Evolutionary conservation across 176 grass and related monocot genomes (phyloP).

Genomic region (Musa troglodytarum): DNA sequence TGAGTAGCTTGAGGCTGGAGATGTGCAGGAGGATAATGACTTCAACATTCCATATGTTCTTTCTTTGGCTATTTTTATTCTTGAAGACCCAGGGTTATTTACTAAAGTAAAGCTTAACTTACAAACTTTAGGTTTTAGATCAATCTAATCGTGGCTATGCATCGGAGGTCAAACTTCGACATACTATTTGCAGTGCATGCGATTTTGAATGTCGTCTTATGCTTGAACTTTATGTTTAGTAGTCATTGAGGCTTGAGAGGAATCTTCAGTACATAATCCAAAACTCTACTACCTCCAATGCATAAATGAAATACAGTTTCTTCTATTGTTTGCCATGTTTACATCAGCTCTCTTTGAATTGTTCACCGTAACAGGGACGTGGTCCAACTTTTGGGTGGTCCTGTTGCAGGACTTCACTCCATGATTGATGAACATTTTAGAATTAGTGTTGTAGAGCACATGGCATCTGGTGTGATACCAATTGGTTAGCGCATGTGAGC

Average conservation of each 20-base stretch:
- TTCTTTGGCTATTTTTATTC: background rate
- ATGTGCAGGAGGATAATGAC: too few species aligned
- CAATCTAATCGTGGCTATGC: too few species aligned
- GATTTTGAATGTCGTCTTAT: background rate
- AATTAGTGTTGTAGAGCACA: constrained; percentile 92
- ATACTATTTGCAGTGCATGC: too few species aligned
- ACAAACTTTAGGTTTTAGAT: too few species aligned
- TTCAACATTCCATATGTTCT: background rate
- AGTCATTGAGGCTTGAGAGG: background rate
- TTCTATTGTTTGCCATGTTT: background rate
- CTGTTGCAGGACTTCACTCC: constrained; percentile 76
- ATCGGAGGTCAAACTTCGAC: too few species aligned
- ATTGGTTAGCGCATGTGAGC: background rate
- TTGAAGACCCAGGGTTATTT: background rate
- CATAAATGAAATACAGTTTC: background rate
- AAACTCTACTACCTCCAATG: too few species aligned
- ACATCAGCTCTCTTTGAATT: background rate
- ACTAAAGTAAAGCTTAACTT: too few species aligned
- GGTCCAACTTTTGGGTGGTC: constrained; percentile 60
- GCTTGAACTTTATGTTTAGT: too few species aligned
- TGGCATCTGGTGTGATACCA: constrained; percentile 85
- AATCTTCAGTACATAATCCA: background rate
- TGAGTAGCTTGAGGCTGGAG: constrained; percentile 16
- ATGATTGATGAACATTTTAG: constrained; percentile 97
- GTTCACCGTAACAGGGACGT: constrained; percentile 46